These are phyloP conservation scores for Ilyonectria robusta DNA, from an alignment of 2,329 filamentous ascomycete species.

Conservation along the genomic window DNA sequence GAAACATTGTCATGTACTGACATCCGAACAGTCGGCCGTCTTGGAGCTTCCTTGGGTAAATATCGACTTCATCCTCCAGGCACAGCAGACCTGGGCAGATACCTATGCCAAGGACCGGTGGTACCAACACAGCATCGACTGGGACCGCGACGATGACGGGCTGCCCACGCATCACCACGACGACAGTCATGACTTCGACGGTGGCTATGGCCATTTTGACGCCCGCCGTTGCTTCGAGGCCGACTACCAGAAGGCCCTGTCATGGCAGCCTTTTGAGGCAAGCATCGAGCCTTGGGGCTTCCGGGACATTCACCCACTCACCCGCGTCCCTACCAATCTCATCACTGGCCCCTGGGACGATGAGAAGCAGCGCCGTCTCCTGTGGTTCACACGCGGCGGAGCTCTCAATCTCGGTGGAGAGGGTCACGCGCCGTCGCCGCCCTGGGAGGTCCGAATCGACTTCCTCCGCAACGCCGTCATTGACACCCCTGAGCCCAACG, in stretches of 20 bases:
- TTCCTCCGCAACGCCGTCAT: slow-evolving; percentile 55
- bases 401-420: slow-evolving; percentile 47
- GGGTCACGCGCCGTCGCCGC: slow-evolving; percentile 37
- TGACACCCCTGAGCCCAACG: slow-evolving; percentile 46
- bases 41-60: slow-evolving; percentile 61
- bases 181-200: slow-evolving; percentile 38
- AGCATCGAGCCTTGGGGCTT: slow-evolving; percentile 40
- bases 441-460: slow-evolving; percentile 60
- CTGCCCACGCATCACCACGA: slow-evolving; percentile 26
- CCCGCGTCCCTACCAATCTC: slow-evolving; percentile 57
- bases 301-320: slow-evolving; percentile 56
- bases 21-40: slow-evolving; percentile 55
- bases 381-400: slow-evolving; percentile 62
- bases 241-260: slow-evolving; percentile 51
- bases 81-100: slow-evolving; percentile 63
- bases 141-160: slow-evolving; percentile 15
- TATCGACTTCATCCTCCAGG: slow-evolving; percentile 62
- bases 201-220: slow-evolving; percentile 50
- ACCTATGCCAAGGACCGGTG: slow-evolving; percentile 52
- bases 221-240: slow-evolving; percentile 54
- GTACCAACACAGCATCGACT: slow-evolving; percentile 52
- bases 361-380: slow-evolving; percentile 57
- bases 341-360: slow-evolving; percentile 60
- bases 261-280: slow-evolving; percentile 42
- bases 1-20: slow-evolving; percentile 21